Evolutionary conservation across 345 rosid genomes (phyloP).

Genomic region (Eucalyptus regnans): DNA sequence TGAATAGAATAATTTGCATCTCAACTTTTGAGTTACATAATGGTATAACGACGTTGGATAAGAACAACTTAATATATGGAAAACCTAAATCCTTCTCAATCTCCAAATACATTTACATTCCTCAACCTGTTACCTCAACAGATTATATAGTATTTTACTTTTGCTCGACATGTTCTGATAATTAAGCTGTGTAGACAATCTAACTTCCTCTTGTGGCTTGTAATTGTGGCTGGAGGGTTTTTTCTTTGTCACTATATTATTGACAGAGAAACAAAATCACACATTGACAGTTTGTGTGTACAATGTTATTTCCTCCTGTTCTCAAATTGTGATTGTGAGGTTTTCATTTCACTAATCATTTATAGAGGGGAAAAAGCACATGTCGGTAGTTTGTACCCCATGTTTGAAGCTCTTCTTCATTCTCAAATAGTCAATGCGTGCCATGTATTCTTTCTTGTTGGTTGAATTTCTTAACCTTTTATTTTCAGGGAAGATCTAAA

Average conservation of each 20-base stretch:
- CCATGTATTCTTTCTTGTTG: not conserved
- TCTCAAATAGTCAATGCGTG: not conserved
- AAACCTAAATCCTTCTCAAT: not conserved
- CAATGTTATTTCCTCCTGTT: not conserved
- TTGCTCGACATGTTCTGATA: not conserved
- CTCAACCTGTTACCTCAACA: not conserved
- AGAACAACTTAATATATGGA: not conserved
- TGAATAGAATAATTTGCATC: not conserved
- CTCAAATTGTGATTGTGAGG: not conserved
- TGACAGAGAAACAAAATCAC: not conserved
- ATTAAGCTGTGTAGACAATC: not conserved
- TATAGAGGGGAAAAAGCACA: not conserved
- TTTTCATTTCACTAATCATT: not conserved
- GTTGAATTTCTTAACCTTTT: slow-evolving; percentile 12
- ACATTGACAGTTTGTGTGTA: not conserved
- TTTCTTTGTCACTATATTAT: not conserved
- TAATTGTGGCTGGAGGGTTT: not conserved
- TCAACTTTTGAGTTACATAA: not conserved
- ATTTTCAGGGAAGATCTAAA: slow-evolving; percentile 21
- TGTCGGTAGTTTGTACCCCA: not conserved
- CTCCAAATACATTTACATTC: not conserved
- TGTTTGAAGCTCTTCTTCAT: not conserved
- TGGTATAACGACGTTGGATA: not conserved
- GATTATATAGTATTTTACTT: not conserved
- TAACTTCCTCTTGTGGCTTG: not conserved